Evolutionary conservation across 257 asterid genomes (phyloP), one percentile per base, ranked within the genome.

Genomic region (Marsdenia floribunda): DNA sequence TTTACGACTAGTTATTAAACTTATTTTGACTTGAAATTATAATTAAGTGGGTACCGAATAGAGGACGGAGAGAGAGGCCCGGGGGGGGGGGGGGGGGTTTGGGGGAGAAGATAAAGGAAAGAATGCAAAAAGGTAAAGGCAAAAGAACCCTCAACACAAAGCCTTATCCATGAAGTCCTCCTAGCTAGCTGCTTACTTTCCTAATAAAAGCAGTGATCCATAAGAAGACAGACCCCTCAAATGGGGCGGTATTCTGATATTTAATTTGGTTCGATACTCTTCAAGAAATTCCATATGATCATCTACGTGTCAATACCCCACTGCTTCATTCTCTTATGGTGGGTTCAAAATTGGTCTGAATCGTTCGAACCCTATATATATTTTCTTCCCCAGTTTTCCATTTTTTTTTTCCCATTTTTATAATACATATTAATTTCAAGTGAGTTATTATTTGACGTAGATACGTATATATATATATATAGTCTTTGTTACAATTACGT

Each of bases 231-330:
- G 71, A 54, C 73, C 35, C 61, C 16, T 19, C 50, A 74, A 70
- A 63, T 63, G 77, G 55, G 58, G 68, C 22, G 57, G 77, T 57
- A 59, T 44, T 38, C 6, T 38, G 61, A 16, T 2, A 55, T 47
- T 38, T 29, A 0, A 29, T 29, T 29, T 29, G 9, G 49, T 19
- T 54, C 26, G 5, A 53, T 18, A n/a, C 24, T 59, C 59, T 60
- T 44, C 72, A 12, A 63, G 0, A 63, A 21, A 46, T 42, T 70
- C 76, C 19, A 60, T 21, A 14, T 75, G 3, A 33, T 55, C 61
- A 54, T 64, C 71, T 61, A 65, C 83, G 75, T 80, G 83, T 71
- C 80, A 38, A 77, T 55, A 46, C 76, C 79, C 81, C 67, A 73
- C 81, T 0, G 42, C 79, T 61, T 77, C 61, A 42, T 63, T 44